Evolutionary conservation across 306 rosid genomes (phyloP).

Genomic region (Gleditsia sinensis): DNA sequence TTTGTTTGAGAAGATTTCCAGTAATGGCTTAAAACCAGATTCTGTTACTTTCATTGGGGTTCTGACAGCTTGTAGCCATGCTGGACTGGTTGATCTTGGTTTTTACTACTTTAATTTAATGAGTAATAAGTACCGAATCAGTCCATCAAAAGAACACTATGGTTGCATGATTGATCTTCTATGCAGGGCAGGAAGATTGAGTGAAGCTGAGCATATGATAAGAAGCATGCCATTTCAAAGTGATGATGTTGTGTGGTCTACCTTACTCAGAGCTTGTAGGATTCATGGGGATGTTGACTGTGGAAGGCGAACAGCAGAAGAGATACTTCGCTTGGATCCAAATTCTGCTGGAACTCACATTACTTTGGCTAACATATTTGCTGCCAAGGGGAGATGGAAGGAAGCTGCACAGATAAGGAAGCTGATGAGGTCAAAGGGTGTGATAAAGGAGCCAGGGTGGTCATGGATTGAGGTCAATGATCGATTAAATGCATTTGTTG

Average conservation of each 20-base stretch:
- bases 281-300: slow-evolving; percentile 63
- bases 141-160: slow-evolving; percentile 76
- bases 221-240: slow-evolving; percentile 53
- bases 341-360: slow-evolving; percentile 71
- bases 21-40: slow-evolving; percentile 65
- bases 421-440: slow-evolving; percentile 74
- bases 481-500: slow-evolving; percentile 56
- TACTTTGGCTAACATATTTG: slow-evolving; percentile 71
- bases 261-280: slow-evolving; percentile 76
- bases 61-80: slow-evolving; percentile 78
- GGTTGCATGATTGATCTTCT: slow-evolving; percentile 83
- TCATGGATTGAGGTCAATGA: slow-evolving; percentile 70
- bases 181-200: slow-evolving; percentile 76
- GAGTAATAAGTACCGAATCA: slow-evolving; percentile 49
- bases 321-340: slow-evolving; percentile 62
- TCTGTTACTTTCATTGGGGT: slow-evolving; percentile 72
- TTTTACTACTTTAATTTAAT: slow-evolving; percentile 57
- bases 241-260: slow-evolving; percentile 88
- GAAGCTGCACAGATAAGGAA: slow-evolving; percentile 69
- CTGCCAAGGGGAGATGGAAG: slow-evolving; percentile 70
- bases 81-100: slow-evolving; percentile 79
- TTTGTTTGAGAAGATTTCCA: slow-evolving; percentile 61
- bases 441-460: slow-evolving; percentile 88
- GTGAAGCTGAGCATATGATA: slow-evolving; percentile 69
- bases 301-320: slow-evolving; percentile 67